Evolutionary conservation across 768 basidiomycete genomes (phyloP).

Genomic region (Rhodotorula diobovata): DNA sequence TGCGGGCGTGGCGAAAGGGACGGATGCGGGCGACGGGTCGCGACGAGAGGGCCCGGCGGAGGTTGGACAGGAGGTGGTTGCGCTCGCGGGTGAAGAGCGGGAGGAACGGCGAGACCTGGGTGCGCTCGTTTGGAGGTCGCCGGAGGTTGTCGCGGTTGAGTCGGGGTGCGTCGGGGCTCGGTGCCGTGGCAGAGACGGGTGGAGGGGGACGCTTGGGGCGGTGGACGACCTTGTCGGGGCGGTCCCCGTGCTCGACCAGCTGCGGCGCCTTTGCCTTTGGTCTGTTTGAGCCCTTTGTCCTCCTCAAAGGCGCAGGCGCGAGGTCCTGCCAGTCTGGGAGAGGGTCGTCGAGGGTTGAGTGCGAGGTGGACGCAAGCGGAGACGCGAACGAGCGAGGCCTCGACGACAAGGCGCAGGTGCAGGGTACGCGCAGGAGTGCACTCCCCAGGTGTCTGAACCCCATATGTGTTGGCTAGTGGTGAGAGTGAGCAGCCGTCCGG

Average conservation of each 20-base stretch:
- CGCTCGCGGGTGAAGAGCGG: constrained; percentile 32
- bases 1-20: neutral
- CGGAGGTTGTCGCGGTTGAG: neutral
- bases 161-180: neutral
- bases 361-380: neutral
- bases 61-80: constrained; percentile 13
- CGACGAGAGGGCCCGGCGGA: constrained; percentile 8
- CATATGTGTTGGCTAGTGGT: no score
- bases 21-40: no score
- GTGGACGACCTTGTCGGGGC: neutral
- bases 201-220: no score
- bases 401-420: neutral
- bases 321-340: constrained; percentile 2
- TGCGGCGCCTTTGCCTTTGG: neutral
- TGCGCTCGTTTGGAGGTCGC: constrained; percentile 1
- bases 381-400: neutral
- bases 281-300: neutral
- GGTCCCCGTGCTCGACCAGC: neutral
- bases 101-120: constrained; percentile 27
- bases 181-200: no score
- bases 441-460: neutral
- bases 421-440: neutral
- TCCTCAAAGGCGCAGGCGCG: neutral
- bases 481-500: no score
- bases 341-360: constrained; percentile 8